A percentile compares a stretch with the other conserved stretches of the same genome.
Evolutionary conservation across 73 alveolate species (phyloP).

Genomic region (Tetrahymena malaccensis): DNA sequence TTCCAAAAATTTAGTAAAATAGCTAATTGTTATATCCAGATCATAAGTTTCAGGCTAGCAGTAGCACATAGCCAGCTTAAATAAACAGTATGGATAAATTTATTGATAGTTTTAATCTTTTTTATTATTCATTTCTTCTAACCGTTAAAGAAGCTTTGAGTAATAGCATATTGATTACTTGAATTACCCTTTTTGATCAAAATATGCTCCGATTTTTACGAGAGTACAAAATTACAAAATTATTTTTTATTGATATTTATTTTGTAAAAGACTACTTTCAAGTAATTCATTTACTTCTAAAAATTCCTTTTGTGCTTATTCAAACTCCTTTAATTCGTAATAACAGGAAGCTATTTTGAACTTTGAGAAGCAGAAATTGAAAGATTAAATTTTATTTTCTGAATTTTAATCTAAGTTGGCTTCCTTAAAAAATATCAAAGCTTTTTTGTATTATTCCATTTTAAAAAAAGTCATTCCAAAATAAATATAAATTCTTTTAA

Average conservation of each 20-base stretch:
- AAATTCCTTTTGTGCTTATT: not conserved
- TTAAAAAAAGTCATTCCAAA: not conserved
- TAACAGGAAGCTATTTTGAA: not conserved
- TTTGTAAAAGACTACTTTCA: no score
- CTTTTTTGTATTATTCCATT: not conserved
- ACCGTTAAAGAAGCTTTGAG: not conserved
- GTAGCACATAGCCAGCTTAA: not conserved
- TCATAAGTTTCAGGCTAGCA: not conserved
- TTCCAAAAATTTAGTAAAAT: not conserved
- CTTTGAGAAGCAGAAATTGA: not conserved
- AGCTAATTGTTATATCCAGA: not conserved
- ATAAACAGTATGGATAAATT: not conserved
- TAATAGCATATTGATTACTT: no score
- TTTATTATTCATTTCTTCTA: no score
- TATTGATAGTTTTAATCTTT: no score
- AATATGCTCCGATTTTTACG: not conserved
- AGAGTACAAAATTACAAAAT: no score
- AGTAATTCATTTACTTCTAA: not conserved
- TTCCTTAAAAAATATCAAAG: not conserved
- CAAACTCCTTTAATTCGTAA: not conserved
- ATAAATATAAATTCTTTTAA: not conserved
- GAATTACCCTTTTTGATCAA: not conserved
- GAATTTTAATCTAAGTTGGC: not conserved
- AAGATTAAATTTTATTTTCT: not conserved
- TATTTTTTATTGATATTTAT: no score